These are phyloP conservation scores for Colletotrichum tanaceti DNA, from an alignment of 2,329 filamentous ascomycete genomes.

Conservation along the genomic window DNA sequence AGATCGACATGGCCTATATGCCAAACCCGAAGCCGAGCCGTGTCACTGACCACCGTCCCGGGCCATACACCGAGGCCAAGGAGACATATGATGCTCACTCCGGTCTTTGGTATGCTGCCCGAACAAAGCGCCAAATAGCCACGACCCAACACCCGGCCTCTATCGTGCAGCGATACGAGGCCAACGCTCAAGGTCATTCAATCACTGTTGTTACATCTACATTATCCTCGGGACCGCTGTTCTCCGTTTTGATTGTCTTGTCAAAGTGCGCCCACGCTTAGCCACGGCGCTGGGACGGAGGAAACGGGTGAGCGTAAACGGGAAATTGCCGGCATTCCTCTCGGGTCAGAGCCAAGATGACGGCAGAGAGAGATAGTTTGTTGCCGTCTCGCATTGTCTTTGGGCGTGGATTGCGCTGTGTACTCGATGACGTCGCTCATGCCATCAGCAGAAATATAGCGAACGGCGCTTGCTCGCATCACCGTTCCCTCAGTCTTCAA, in stretches of 20 bases:
- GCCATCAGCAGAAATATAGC: neutral
- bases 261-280: constrained; percentile 6
- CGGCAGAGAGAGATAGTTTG: neutral
- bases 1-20: constrained; percentile 17
- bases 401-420: neutral
- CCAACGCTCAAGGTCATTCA: neutral
- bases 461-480: neutral
- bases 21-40: constrained; percentile 7
- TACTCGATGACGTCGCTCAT: neutral
- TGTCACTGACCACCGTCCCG: constrained; percentile 1
- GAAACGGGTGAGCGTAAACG: constrained; percentile 13
- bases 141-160: neutral
- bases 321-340: neutral
- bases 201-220: neutral
- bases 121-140: constrained; percentile 21
- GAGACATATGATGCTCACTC: neutral
- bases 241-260: neutral
- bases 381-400: neutral
- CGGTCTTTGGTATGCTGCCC: neutral
- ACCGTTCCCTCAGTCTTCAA: neutral
- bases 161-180: neutral
- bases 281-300: neutral
- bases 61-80: constrained; percentile 8
- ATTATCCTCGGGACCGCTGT: too few species aligned
- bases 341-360: constrained; percentile 1